Conservation (phyloP, 495 filamentous ascomycete genomes). For the Bombardia bombarda region DNA sequence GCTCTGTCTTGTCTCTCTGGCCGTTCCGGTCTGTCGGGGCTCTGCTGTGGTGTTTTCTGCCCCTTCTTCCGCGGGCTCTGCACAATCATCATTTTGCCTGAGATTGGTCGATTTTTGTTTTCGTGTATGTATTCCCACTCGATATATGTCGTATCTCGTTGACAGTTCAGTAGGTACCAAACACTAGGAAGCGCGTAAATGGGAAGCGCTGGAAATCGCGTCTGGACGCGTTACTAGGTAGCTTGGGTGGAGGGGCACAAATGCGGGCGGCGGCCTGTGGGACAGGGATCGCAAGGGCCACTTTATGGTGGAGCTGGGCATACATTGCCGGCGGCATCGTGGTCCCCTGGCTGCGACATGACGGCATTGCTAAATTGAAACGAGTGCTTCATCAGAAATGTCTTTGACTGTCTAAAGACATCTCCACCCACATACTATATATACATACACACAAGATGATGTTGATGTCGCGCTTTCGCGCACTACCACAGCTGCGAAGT, state of each 20-base stretch:
- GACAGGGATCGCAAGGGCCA: slow-evolving; percentile 4
- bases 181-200: slow-evolving; percentile 21
- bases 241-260: slow-evolving; percentile 20
- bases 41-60: slow-evolving; percentile 8
- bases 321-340: slow-evolving; percentile 9
- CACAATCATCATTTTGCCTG: slow-evolving; percentile 20
- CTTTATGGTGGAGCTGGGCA: not conserved
- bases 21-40: slow-evolving; percentile 13
- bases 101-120: too few relatives aligned
- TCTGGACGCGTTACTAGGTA: slow-evolving; percentile 20
- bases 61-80: slow-evolving; percentile 19
- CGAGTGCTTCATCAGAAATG: too few relatives aligned
- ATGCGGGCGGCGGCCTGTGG: not conserved
- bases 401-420: too few relatives aligned
- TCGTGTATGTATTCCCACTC: not conserved
- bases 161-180: not conserved
- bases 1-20: slow-evolving; percentile 10
- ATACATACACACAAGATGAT: slow-evolving; percentile 6
- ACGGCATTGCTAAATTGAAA: not conserved
- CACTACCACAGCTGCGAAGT: slow-evolving; percentile 1
- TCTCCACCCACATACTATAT: not conserved
- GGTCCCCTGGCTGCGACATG: not conserved
- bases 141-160: too few relatives aligned
- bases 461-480: slow-evolving; percentile 11
- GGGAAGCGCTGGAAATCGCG: slow-evolving; percentile 11